phyloP scores from a whole-genome alignment of 2,329 filamentous ascomycete genomes.

The Penicillium vulpinum region DNA sequence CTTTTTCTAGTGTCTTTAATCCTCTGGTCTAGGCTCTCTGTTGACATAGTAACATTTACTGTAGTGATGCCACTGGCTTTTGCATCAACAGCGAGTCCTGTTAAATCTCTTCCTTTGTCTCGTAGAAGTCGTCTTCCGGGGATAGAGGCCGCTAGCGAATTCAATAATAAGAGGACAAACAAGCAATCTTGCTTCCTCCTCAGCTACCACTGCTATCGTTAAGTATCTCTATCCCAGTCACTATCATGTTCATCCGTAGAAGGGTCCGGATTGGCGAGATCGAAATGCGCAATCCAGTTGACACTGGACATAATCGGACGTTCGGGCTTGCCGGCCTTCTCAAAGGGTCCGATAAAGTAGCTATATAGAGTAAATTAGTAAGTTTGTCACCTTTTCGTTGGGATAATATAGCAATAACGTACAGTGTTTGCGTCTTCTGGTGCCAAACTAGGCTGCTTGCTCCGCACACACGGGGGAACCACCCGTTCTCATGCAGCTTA shows the following conservation, averaged over 20 bases:
- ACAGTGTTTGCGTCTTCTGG: neutral
- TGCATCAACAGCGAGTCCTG: too few relatives aligned
- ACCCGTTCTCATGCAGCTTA: neutral
- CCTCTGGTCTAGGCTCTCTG: too few relatives aligned
- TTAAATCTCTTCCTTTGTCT: too few relatives aligned
- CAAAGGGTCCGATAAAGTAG: neutral
- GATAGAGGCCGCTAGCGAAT: too few relatives aligned
- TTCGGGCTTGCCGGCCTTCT: neutral
- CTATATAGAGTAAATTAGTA: neutral
- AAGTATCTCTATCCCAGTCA: neutral
- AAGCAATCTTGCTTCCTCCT: neutral
- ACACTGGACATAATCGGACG: neutral
- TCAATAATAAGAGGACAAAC: neutral
- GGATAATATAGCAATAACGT: neutral
- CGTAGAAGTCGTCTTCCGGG: too few relatives aligned
- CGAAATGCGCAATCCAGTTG: neutral
- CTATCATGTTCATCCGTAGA: neutral
- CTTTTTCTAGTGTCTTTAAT: too few relatives aligned
- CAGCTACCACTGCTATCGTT: neutral
- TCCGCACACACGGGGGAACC: neutral
- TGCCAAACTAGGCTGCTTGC: neutral
- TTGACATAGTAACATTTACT: too few relatives aligned
- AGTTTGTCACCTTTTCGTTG: neutral
- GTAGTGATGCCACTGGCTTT: too few relatives aligned
- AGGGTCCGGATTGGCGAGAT: neutral